Conservation (phyloP, 2,329 filamentous ascomycete species). For the Lithohypha guttulata region DNA sequence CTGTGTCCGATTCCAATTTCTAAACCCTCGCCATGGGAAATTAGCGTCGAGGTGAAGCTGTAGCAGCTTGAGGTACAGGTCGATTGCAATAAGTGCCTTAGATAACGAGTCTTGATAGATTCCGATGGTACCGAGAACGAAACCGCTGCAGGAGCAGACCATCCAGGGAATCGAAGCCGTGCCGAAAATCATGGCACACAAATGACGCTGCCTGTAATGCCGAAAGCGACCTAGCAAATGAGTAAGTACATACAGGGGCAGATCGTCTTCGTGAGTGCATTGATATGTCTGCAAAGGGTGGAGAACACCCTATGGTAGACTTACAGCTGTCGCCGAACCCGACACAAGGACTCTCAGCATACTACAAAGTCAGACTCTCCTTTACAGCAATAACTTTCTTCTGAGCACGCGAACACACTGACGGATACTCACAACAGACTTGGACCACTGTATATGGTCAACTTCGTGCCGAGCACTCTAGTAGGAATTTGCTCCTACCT, state of each 20-base stretch:
- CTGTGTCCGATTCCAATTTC: constrained; percentile 11
- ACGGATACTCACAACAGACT: constrained; percentile 14
- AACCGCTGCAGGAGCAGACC: constrained; percentile 14
- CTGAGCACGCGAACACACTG: background rate
- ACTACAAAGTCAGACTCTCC: constrained; percentile 6
- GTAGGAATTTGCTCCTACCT: constrained; percentile 7
- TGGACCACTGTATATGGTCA: constrained; percentile 11
- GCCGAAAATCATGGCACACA: background rate
- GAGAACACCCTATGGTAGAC: background rate
- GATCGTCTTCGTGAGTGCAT: background rate
- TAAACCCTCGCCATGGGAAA: constrained; percentile 17
- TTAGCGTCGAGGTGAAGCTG: constrained; percentile 19
- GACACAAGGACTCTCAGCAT: constrained; percentile 17
- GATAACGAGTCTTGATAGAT: constrained; percentile 19
- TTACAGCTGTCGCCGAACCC: constrained; percentile 9
- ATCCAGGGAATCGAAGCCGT: constrained; percentile 16
- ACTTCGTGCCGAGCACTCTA: background rate
- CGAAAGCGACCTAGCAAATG: constrained; percentile 12
- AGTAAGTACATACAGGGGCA: background rate
- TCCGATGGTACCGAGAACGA: constrained; percentile 14
- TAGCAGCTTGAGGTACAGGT: constrained; percentile 16
- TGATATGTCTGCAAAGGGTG: background rate
- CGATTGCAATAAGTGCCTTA: constrained; percentile 15
- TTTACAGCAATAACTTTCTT: background rate
- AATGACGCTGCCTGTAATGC: constrained; percentile 15